These are phyloP conservation scores for Citrus mangshanensis DNA, from an alignment of 345 rosid genomes.

Conservation along the genomic window DNA sequence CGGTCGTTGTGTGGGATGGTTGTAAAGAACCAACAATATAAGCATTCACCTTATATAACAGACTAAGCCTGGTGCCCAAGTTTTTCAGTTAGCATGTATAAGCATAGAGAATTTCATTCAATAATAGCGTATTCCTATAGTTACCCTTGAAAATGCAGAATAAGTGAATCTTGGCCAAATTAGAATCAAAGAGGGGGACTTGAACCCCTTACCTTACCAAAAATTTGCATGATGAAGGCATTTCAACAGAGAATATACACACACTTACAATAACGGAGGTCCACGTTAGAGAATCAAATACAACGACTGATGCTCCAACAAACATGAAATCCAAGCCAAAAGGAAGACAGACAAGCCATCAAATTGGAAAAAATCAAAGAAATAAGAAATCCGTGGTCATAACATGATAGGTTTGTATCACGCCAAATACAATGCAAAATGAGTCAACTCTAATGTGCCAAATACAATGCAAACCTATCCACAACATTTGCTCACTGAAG, in stretches of 20 bases:
- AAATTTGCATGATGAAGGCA: background rate
- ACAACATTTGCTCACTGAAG: background rate
- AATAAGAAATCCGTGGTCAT: background rate
- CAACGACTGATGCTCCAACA: background rate
- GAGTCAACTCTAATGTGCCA: background rate
- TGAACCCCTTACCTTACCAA: background rate
- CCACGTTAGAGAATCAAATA: background rate
- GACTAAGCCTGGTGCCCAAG: background rate
- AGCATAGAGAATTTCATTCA: background rate
- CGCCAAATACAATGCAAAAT: background rate
- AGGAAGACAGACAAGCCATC: background rate
- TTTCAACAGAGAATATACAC: background rate
- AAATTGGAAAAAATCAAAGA: background rate
- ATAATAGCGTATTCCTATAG: background rate
- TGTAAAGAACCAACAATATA: background rate
- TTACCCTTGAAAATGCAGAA: background rate
- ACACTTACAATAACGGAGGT: background rate
- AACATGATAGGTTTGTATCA: background rate
- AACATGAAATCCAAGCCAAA: background rate
- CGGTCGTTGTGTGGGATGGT: background rate
- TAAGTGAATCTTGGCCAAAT: background rate
- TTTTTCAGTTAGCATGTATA: background rate
- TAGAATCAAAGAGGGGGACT: background rate
- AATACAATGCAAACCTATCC: background rate
- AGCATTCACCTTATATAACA: background rate